These are phyloP conservation scores for Monosporascus sp. DNA, from an alignment of 2,329 filamentous ascomycete genomes.

Conservation along the genomic window DNA sequence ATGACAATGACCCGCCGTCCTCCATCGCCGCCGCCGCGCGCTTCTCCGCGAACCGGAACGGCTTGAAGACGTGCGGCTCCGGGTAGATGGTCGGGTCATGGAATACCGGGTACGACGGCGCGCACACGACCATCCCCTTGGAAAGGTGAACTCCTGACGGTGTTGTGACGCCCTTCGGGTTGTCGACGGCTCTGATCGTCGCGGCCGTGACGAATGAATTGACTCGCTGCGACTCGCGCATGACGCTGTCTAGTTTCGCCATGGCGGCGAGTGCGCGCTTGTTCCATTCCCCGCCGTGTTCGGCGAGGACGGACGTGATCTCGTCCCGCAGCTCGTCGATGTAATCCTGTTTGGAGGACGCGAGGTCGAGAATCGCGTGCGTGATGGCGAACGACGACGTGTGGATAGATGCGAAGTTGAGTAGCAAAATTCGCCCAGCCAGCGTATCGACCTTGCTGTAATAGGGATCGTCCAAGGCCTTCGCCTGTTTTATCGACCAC, in stretches of 20 bases:
- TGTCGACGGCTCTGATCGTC: slow-evolving; percentile 16
- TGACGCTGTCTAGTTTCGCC: slow-evolving; percentile 33
- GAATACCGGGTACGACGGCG: slow-evolving; percentile 25
- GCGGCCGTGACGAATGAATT: slow-evolving; percentile 26
- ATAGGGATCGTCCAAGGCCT: slow-evolving; percentile 16
- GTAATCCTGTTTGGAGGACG: slow-evolving; percentile 28
- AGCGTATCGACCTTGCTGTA: slow-evolving; percentile 18
- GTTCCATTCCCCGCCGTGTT: slow-evolving; percentile 23
- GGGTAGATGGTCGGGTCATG: slow-evolving; percentile 40
- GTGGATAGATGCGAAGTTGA: slow-evolving; percentile 34
- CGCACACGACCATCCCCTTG: slow-evolving; percentile 20
- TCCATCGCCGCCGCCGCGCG: not conserved
- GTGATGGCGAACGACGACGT: slow-evolving; percentile 31
- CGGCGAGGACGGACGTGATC: slow-evolving; percentile 26
- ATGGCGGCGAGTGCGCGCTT: slow-evolving; percentile 29
- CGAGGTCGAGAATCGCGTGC: slow-evolving; percentile 38
- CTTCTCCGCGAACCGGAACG: slow-evolving; percentile 19
- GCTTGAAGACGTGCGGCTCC: slow-evolving; percentile 30
- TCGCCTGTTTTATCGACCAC: slow-evolving; percentile 9
- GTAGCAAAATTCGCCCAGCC: slow-evolving; percentile 21
- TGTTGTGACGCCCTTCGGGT: slow-evolving; percentile 23
- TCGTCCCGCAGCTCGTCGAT: slow-evolving; percentile 40
- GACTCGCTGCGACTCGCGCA: slow-evolving; percentile 34
- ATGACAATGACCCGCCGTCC: slow-evolving; percentile 1
- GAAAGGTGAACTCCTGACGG: slow-evolving; percentile 30